Evolutionary conservation across 1,284 basidiomycete genomes (phyloP), one percentile per base, ranked within the genome.

Genomic region (Ustilago sp.): DNA sequence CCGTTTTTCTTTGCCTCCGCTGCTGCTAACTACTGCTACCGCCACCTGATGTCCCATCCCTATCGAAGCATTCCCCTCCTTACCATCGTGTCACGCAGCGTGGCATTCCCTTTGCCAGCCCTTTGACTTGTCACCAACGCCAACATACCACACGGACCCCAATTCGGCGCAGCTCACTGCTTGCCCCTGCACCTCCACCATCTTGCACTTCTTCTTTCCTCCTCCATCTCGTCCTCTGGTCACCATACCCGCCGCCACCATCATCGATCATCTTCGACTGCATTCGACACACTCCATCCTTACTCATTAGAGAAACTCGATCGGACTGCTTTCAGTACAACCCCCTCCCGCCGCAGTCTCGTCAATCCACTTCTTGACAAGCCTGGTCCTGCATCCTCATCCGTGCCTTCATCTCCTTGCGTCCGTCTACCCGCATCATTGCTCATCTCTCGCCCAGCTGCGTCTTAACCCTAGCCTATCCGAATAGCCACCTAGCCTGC

Each of bases 341-440:
- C 55, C 55, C 19, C 15, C 41, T 45, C 13, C 28, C 8, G 13
- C 17, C 3, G 8, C n/a, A 15, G 3, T 13, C 12, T 28, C 19
- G 35, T 52, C 35, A 51, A n/a, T 34, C 35, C 36, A 36, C n/a
- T 41, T 31, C 35, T 51, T 35, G 36, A 59, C 58, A 51, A 59
- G 59, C 39, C 53, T 32, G 28, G 23, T 13, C 57, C 39, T 61
- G 38, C 59, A 61, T 34, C 59, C 41, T 36, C 53, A 43, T 12
- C 55, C 59, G 39, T 53, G 38, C 39, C 51, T 61, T 61, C 59
- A 61, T 61, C 48, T 45, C 28, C 58, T 51, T 23, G 51, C 51
- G 28, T 43, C 58, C 58, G 58, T 15, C 23, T 35, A 15, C 9
- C 38, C 50, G n/a, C 19, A 17, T 31, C 19, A 3, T 34, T 13